Evolutionary conservation across 2,329 filamentous ascomycete genomes (phyloP).

Genomic region (Neocatenulostroma microsporum): DNA sequence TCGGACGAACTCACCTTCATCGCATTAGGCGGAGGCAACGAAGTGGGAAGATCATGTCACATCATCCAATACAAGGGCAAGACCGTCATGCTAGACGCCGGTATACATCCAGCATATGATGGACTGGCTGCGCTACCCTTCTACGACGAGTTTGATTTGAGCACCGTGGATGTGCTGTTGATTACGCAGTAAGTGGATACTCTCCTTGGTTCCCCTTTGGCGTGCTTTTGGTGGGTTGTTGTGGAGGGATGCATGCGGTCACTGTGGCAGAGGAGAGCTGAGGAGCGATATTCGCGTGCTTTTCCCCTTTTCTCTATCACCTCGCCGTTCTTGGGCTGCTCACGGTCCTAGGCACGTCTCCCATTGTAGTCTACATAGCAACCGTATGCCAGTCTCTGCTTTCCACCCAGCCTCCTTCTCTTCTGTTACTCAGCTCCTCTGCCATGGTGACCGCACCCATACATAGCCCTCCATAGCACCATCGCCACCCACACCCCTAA

Average conservation of each 20-base stretch:
- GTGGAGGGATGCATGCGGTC: no score
- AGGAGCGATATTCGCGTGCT: not conserved
- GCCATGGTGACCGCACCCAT: conserved; percentile 12
- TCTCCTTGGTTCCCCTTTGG: no score
- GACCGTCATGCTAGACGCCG: conserved; percentile 98
- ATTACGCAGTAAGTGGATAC: conserved; percentile 99
- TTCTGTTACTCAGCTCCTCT: conserved; percentile 9
- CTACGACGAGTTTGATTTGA: conserved; percentile 97
- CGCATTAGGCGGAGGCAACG: conserved; percentile 88
- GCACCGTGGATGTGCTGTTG: conserved; percentile 90
- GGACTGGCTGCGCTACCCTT: conserved; percentile 89
- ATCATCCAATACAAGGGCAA: conserved; percentile 99
- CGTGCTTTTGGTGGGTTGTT: no score
- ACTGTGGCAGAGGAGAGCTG: conserved; percentile 11
- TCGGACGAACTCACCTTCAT: conserved; percentile 92
- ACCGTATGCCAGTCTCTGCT: conserved; percentile 25
- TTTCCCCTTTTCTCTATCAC: not conserved
- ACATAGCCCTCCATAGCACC: no score
- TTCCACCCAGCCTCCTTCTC: conserved; percentile 5
- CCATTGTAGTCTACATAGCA: conserved; percentile 24
- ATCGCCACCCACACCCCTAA: no score
- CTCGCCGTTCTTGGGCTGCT: not conserved
- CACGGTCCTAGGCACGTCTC: not conserved
- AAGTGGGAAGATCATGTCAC: conserved; percentile 94
- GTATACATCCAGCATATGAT: conserved; percentile 93